These are phyloP conservation scores for Alternaria brassicae DNA, from an alignment of 2,329 filamentous ascomycete genomes.

Conservation along the genomic window DNA sequence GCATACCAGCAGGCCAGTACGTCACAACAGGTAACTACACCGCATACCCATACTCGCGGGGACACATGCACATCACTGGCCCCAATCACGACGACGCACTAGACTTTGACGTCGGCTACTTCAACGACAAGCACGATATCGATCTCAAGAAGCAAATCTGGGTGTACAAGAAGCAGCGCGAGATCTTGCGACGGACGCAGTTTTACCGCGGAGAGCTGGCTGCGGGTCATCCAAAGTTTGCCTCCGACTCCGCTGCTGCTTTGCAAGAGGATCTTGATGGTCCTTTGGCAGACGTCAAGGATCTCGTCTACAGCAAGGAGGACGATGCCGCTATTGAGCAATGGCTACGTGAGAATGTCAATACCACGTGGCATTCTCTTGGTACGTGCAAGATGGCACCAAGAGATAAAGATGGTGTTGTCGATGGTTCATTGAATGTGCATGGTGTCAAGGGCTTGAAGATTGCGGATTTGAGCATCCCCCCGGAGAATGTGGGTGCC, in stretches of 20 bases:
- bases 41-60: constrained; percentile 67
- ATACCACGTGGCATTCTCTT: constrained; percentile 44
- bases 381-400: constrained; percentile 46
- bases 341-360: constrained; percentile 48
- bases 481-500: constrained; percentile 54
- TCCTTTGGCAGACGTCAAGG: constrained; percentile 19
- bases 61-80: constrained; percentile 65
- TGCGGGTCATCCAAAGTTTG: constrained; percentile 31
- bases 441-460: constrained; percentile 45
- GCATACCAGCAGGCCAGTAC: constrained; percentile 57
- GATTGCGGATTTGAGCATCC: constrained; percentile 54
- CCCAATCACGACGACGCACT: constrained; percentile 55
- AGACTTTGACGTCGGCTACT: constrained; percentile 66
- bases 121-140: constrained; percentile 62
- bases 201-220: constrained; percentile 56
- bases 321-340: constrained; percentile 52
- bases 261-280: constrained; percentile 16
- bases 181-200: constrained; percentile 63
- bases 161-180: constrained; percentile 71
- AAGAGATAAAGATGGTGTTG: constrained; percentile 39
- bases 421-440: constrained; percentile 38
- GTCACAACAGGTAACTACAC: constrained; percentile 62
- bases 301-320: constrained; percentile 33
- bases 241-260: constrained; percentile 26
- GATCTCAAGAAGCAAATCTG: constrained; percentile 67